Conservation (phyloP, 2,329 filamentous ascomycete species). For the Aspergillus niger region DNA sequence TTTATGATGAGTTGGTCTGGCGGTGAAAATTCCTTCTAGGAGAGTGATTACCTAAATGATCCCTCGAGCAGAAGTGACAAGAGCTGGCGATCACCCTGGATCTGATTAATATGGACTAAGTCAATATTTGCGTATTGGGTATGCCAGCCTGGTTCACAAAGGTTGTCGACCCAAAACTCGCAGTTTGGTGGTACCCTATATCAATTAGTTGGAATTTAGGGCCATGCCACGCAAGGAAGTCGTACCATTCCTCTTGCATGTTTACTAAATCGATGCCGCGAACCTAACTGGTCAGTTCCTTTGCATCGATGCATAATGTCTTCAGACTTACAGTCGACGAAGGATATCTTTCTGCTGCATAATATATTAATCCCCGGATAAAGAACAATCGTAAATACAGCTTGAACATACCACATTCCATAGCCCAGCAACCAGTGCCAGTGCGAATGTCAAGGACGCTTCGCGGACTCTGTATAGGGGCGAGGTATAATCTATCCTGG, state of each 20-base stretch:
- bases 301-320: neutral
- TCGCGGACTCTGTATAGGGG: neutral
- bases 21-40: neutral
- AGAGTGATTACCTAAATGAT: neutral
- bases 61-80: neutral
- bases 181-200: neutral
- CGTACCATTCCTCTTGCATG: neutral
- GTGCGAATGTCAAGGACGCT: neutral
- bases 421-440: neutral
- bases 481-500: neutral
- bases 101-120: neutral
- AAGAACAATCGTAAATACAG: too few species aligned
- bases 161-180: neutral
- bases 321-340: neutral
- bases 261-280: neutral
- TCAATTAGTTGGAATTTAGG: neutral
- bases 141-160: neutral
- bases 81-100: neutral
- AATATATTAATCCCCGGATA: neutral
- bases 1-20: neutral
- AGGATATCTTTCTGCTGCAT: neutral
- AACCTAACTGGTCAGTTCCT: neutral
- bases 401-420: neutral
- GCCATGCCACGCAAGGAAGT: neutral
- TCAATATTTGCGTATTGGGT: neutral